phyloP scores from a whole-genome alignment of 768 basidiomycete genomes.

The Boletus vermiculosoides region DNA sequence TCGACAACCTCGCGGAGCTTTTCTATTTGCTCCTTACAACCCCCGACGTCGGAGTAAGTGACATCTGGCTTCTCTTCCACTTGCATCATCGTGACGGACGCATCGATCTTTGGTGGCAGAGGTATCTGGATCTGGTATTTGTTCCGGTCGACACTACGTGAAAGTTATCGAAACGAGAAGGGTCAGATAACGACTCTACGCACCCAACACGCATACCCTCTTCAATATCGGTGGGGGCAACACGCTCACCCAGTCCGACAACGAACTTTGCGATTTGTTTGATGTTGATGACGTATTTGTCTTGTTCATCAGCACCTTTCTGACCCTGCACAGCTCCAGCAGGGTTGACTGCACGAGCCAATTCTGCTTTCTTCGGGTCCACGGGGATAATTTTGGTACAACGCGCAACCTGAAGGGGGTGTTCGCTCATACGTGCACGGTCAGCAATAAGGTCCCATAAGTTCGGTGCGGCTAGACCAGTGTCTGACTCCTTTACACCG shows the following conservation, averaged over 20 bases:
- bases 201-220: slow-evolving; percentile 99
- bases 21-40: slow-evolving; percentile 99
- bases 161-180: slow-evolving; percentile 5
- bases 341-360: slow-evolving; percentile 76
- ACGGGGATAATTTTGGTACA: slow-evolving; percentile 97
- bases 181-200: slow-evolving; percentile 26
- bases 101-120: slow-evolving; percentile 96
- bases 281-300: slow-evolving; percentile 99
- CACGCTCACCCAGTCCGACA: slow-evolving; percentile 93
- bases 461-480: slow-evolving; percentile 94
- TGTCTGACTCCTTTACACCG: slow-evolving; percentile 98
- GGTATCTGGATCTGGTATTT: slow-evolving; percentile 99
- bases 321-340: slow-evolving; percentile 77
- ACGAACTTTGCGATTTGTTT: slow-evolving; percentile 99
- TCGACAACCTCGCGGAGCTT: slow-evolving; percentile 98
- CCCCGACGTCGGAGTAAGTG: slow-evolving; percentile 96
- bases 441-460: slow-evolving; percentile 97
- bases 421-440: slow-evolving; percentile 86
- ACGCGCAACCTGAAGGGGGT: slow-evolving; percentile 93
- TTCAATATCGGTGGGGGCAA: slow-evolving; percentile 97
- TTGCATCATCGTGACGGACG: slow-evolving; percentile 99
- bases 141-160: slow-evolving; percentile 80
- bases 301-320: slow-evolving; percentile 98
- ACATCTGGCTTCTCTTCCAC: slow-evolving; percentile 99
- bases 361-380: slow-evolving; percentile 71